Conservation (phyloP, 257 asterid genomes). For the Petunia axillaris region DNA sequence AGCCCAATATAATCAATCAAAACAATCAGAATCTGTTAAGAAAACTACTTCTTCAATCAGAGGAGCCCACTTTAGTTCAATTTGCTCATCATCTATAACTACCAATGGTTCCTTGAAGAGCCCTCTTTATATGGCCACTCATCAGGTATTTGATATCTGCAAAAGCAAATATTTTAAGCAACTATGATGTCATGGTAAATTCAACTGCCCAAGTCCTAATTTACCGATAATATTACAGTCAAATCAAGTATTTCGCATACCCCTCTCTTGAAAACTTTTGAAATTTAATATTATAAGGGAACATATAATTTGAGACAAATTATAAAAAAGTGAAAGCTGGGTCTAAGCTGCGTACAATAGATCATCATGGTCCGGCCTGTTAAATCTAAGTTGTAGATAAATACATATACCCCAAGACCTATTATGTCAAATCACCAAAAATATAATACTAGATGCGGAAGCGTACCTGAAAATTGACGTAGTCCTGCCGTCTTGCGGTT, state of each 20-base stretch:
- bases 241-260: background rate
- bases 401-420: no score
- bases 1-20: conserved; percentile 17
- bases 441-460: no score
- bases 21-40: conserved; percentile 24
- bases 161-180: conserved; percentile 5
- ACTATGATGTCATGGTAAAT: conserved; percentile 9
- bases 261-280: background rate
- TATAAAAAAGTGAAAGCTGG: background rate
- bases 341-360: background rate
- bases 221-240: background rate
- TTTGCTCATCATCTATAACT: conserved; percentile 57
- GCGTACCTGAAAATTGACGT: no score
- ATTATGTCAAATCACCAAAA: no score
- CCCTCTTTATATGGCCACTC: conserved; percentile 90
- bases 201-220: background rate
- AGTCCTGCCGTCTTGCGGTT: no score
- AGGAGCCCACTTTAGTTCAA: conserved; percentile 89
- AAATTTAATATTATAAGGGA: background rate
- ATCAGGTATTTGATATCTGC: conserved; percentile 89
- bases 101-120: conserved; percentile 95
- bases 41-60: conserved; percentile 90
- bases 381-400: no score
- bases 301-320: background rate
- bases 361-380: background rate